These are phyloP conservation scores for Guyanaporus albipodus DNA, from an alignment of 768 basidiomycete genomes.

Conservation along the genomic window DNA sequence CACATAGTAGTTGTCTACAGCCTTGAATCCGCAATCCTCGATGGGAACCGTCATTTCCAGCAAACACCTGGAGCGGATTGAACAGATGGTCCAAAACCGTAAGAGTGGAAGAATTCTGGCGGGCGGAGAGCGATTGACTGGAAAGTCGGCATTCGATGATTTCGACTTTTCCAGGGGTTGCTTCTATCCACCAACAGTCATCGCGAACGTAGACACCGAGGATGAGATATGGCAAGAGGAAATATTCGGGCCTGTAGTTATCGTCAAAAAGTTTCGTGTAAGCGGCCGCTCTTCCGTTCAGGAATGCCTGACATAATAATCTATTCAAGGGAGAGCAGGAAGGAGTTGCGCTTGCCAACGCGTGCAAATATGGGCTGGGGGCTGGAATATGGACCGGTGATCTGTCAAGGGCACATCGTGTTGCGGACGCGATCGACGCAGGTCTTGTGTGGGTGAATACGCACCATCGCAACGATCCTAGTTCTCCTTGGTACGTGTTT, in stretches of 20 bases:
- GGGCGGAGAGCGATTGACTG: conserved; percentile 67
- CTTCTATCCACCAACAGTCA: conserved; percentile 80
- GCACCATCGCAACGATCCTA: conserved; percentile 86
- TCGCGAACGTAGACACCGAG: conserved; percentile 50
- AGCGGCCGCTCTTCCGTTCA: conserved; percentile 23
- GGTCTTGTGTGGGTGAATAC: conserved; percentile 89
- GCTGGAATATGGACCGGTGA: conserved; percentile 78
- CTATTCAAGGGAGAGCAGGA: conserved; percentile 52
- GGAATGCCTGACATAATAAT: neutral
- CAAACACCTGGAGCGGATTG: conserved; percentile 61
- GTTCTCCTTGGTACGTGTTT: conserved; percentile 68
- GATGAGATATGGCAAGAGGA: conserved; percentile 80
- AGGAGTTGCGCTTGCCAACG: conserved; percentile 67
- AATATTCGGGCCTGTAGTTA: conserved; percentile 82
- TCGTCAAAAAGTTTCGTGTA: conserved; percentile 53
- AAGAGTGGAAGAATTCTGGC: conserved; percentile 47
- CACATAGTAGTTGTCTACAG: conserved; percentile 33
- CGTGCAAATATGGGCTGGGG: conserved; percentile 76
- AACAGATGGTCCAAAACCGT: conserved; percentile 47
- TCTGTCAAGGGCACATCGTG: conserved; percentile 70
- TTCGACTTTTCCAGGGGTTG: conserved; percentile 67
- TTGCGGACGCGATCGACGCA: conserved; percentile 63
- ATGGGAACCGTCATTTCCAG: conserved; percentile 81
- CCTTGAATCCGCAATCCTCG: conserved; percentile 60
- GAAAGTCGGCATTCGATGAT: conserved; percentile 59